These are phyloP conservation scores for Biscogniauxia sp. DNA, from an alignment of 2,329 filamentous ascomycete species.

Conservation along the genomic window DNA sequence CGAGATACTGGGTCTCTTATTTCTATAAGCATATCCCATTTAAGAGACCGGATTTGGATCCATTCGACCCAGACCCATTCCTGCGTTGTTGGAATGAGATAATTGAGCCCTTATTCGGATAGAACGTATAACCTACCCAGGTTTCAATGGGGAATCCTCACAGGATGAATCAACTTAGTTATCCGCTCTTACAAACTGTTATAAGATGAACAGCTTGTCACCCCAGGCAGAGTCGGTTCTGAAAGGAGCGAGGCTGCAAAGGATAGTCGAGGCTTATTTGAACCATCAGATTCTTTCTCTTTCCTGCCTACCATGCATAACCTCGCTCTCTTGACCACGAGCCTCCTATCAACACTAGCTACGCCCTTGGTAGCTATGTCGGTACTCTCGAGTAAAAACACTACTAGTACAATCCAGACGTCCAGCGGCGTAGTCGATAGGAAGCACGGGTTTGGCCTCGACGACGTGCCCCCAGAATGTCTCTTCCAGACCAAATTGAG, in stretches of 20 bases:
- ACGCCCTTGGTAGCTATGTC: background rate
- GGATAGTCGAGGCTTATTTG: too few species aligned
- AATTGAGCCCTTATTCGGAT: background rate
- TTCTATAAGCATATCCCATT: background rate
- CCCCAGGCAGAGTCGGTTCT: background rate
- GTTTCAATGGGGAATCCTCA: background rate
- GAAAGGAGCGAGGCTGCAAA: too few species aligned
- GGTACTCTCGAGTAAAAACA: background rate
- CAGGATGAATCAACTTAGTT: background rate
- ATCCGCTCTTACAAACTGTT: background rate
- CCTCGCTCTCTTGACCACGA: conserved; percentile 3
- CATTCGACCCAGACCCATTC: background rate
- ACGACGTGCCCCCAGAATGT: background rate
- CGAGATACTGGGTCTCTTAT: background rate
- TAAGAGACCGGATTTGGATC: background rate
- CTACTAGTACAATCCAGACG: background rate
- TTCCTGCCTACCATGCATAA: background rate
- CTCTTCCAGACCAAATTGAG: background rate
- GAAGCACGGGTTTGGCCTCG: background rate
- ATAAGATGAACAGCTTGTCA: background rate
- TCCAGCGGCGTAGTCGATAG: background rate
- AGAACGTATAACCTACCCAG: background rate
- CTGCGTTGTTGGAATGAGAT: background rate
- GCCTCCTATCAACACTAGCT: background rate
- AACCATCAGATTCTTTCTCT: background rate